Percentiles rank a stretch among this genome's conserved stretches.
These are phyloP conservation scores for Curvularia hawaiiensis DNA, from an alignment of 2,329 filamentous ascomycete species.

Conservation along the genomic window DNA sequence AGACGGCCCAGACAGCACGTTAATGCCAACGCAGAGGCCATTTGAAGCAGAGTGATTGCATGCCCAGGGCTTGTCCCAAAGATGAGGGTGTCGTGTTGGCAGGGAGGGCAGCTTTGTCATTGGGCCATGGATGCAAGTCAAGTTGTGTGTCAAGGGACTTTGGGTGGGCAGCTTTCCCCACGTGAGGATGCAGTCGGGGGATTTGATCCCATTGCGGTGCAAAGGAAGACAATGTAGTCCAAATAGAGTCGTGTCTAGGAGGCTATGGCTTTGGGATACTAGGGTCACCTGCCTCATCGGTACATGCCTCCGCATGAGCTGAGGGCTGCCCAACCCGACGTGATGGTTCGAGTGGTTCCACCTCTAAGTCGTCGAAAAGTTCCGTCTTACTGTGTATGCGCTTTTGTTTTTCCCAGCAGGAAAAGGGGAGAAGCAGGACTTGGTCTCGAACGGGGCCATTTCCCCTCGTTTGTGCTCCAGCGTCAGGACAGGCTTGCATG, in stretches of 20 bases:
- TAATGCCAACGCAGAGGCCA: not conserved
- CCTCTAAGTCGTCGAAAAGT: slow-evolving; percentile 1
- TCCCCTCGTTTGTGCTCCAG: slow-evolving; percentile 6
- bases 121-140: not conserved
- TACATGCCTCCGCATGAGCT: slow-evolving; percentile 20
- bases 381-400: not conserved
- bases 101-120: not conserved
- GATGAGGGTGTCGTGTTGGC: not conserved
- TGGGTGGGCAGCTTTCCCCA: not conserved
- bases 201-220: not conserved
- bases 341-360: slow-evolving; percentile 13
- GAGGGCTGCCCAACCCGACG: slow-evolving; percentile 17
- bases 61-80: not conserved
- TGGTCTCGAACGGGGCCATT: not conserved
- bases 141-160: not conserved
- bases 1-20: not conserved
- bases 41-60: not conserved
- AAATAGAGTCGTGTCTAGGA: slow-evolving; percentile 10
- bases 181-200: not conserved
- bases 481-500: slow-evolving; percentile 1
- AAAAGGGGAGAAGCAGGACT: not conserved
- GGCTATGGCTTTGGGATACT: slow-evolving; percentile 10
- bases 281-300: slow-evolving; percentile 15
- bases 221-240: slow-evolving; percentile 1
- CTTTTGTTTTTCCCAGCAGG: not conserved